phyloP scores from a whole-genome alignment of 2,329 filamentous ascomycete genomes.

The Uncinocarpus reesii region DNA sequence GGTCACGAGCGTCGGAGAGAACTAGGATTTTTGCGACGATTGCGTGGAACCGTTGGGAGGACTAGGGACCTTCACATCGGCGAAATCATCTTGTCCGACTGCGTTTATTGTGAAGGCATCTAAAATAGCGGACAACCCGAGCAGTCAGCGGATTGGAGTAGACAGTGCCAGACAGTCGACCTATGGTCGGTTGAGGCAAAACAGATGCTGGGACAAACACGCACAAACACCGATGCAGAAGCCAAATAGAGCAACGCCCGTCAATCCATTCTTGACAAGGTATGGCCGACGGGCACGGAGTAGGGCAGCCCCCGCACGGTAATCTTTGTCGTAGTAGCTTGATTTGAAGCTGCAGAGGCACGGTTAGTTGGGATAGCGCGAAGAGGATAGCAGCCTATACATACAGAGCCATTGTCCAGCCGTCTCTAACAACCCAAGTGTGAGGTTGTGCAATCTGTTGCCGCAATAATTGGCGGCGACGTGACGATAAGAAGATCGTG shows the following conservation, averaged over 20 bases:
- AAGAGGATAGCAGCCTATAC: not conserved
- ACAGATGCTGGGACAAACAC: conserved; percentile 32
- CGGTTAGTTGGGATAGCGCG: conserved; percentile 2
- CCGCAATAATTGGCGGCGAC: not conserved
- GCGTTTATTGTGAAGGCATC: conserved; percentile 66
- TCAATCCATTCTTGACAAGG: conserved; percentile 76
- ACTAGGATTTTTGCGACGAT: conserved; percentile 1
- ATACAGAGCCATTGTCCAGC: conserved; percentile 14
- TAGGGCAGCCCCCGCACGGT: conserved; percentile 76
- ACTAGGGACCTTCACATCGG: conserved; percentile 84
- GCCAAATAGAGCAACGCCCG: conserved; percentile 62
- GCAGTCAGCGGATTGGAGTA: not conserved
- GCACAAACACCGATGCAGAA: conserved; percentile 81
- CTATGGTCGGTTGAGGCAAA: too few relatives aligned
- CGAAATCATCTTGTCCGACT: conserved; percentile 93
- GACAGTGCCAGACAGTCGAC: too few relatives aligned
- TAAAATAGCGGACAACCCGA: conserved; percentile 25
- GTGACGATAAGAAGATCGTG: too few relatives aligned
- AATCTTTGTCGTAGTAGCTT: conserved; percentile 85
- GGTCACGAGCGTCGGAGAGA: not conserved
- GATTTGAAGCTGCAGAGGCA: conserved; percentile 48
- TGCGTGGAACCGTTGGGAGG: conserved; percentile 38
- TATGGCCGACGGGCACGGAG: conserved; percentile 87
- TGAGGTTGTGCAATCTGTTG: not conserved
- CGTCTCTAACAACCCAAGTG: not conserved